Percentiles rank a stretch among this genome's conserved stretches.
phyloP scores from a whole-genome alignment of 208 protist species.

The Herpetomonas samuelpessoai region DNA sequence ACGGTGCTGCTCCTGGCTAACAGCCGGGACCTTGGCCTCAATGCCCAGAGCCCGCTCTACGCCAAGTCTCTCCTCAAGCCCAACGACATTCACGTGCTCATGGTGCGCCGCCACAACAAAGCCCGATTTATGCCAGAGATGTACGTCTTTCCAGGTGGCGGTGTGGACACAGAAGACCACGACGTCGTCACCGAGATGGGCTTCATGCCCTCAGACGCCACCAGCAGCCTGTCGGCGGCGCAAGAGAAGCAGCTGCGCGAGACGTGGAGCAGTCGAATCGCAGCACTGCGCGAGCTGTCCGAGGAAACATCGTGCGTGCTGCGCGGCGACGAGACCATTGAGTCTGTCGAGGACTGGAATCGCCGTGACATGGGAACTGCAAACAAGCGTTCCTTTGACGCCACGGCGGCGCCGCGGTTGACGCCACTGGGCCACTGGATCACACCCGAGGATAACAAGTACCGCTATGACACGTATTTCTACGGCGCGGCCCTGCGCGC shows the following conservation, averaged over 20 bases:
- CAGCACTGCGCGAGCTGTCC: slow-evolving; percentile 43
- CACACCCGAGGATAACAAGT: slow-evolving; percentile 34
- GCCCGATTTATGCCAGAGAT: slow-evolving; percentile 54
- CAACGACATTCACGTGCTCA: slow-evolving; percentile 48
- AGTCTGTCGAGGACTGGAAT: slow-evolving; percentile 9
- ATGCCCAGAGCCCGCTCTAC: background rate
- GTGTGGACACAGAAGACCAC: slow-evolving; percentile 35
- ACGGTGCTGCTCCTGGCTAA: slow-evolving; percentile 37
- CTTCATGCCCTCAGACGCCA: slow-evolving; percentile 11
- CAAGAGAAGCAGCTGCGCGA: slow-evolving; percentile 8
- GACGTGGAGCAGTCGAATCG: slow-evolving; percentile 25
- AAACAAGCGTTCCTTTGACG: slow-evolving; percentile 11
- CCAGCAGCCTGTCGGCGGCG: background rate
- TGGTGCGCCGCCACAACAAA: slow-evolving; percentile 52
- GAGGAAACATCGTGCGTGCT: slow-evolving; percentile 52
- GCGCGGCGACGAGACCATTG: slow-evolving; percentile 13
- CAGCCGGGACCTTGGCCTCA: background rate
- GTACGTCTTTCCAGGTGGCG: slow-evolving; percentile 61
- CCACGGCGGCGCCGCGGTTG: slow-evolving; percentile 13
- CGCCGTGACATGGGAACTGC: background rate
- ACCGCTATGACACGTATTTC: slow-evolving; percentile 62
- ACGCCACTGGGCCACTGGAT: slow-evolving; percentile 44
- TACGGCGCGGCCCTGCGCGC: slow-evolving; percentile 24
- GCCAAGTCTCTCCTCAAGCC: background rate
- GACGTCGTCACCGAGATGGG: background rate